These are phyloP conservation scores for Ophiostoma perfectum DNA, from an alignment of 2,329 filamentous ascomycete species.

Conservation along the genomic window DNA sequence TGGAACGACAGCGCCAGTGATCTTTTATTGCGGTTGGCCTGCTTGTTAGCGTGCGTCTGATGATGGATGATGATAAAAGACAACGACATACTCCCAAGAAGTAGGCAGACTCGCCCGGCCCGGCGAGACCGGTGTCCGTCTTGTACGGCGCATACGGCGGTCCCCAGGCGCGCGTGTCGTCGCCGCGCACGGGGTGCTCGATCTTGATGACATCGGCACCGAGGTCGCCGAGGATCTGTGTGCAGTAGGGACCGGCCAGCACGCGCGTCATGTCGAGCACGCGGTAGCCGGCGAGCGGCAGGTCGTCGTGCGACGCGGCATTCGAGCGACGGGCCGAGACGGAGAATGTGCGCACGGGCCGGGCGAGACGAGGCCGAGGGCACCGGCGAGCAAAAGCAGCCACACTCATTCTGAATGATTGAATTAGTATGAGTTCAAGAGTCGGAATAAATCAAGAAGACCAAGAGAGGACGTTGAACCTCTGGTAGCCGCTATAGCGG, in stretches of 20 bases:
- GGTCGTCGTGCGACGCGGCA: conserved; percentile 24
- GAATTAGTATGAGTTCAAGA: no score
- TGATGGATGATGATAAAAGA: no score
- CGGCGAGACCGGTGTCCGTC: conserved; percentile 51
- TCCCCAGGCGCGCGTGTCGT: conserved; percentile 95
- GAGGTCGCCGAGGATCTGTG: conserved; percentile 91
- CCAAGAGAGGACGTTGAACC: background rate
- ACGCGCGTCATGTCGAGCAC: conserved; percentile 97
- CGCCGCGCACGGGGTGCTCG: conserved; percentile 83
- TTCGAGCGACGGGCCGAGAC: background rate
- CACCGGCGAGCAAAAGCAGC: background rate
- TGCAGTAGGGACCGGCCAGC: conserved; percentile 94
- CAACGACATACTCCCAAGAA: conserved; percentile 56
- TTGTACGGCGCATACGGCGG: conserved; percentile 84
- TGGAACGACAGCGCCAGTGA: conserved; percentile 89
- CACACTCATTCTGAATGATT: background rate
- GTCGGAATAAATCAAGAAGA: background rate
- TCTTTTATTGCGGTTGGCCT: conserved; percentile 91
- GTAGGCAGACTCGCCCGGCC: conserved; percentile 89
- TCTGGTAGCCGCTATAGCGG: background rate
- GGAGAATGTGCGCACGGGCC: conserved; percentile 5
- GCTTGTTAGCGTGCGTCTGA: no score
- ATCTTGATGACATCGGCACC: conserved; percentile 97
- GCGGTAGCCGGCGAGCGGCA: conserved; percentile 76
- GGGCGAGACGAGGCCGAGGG: background rate